Conservation (phyloP, 805 yeast genomes). For the Wickerhamiella hasegawae region DNA sequence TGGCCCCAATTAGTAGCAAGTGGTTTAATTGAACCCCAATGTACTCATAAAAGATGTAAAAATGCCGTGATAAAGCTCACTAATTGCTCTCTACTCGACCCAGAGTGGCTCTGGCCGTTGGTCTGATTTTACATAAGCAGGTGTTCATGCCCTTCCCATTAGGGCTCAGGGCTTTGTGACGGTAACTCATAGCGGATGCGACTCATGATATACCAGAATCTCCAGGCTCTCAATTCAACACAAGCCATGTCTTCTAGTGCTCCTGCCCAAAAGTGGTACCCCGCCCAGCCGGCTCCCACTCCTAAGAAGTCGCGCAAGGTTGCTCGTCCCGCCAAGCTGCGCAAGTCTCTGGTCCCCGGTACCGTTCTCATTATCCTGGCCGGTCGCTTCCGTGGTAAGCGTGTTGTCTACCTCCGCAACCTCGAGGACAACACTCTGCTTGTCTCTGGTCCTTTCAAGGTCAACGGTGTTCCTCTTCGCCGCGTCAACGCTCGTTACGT, state of each 20-base stretch:
- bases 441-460: slow-evolving; percentile 98
- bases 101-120: too few species aligned
- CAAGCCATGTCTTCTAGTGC: slow-evolving; percentile 18
- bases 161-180: slow-evolving; percentile 7
- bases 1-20: too few species aligned
- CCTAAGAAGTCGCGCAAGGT: slow-evolving; percentile 84
- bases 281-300: slow-evolving; percentile 69
- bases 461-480: slow-evolving; percentile 99
- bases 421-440: slow-evolving; percentile 95
- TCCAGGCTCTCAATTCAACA: slow-evolving; percentile 1
- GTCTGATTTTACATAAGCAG: too few species aligned
- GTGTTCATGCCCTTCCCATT: not conserved
- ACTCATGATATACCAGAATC: slow-evolving; percentile 2
- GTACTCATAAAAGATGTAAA: too few species aligned
- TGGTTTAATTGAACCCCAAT: too few species aligned
- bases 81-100: too few species aligned
- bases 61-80: too few species aligned
- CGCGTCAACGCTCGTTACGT: slow-evolving; percentile 98
- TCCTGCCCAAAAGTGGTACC: slow-evolving; percentile 65
- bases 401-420: slow-evolving; percentile 94
- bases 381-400: slow-evolving; percentile 99
- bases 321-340: slow-evolving; percentile 83
- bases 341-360: slow-evolving; percentile 95
- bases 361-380: slow-evolving; percentile 94
- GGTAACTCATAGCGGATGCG: slow-evolving; percentile 1